Conservation (phyloP, 352 stramenopile genomes). For the Thalassiosira livingstoniorum region DNA sequence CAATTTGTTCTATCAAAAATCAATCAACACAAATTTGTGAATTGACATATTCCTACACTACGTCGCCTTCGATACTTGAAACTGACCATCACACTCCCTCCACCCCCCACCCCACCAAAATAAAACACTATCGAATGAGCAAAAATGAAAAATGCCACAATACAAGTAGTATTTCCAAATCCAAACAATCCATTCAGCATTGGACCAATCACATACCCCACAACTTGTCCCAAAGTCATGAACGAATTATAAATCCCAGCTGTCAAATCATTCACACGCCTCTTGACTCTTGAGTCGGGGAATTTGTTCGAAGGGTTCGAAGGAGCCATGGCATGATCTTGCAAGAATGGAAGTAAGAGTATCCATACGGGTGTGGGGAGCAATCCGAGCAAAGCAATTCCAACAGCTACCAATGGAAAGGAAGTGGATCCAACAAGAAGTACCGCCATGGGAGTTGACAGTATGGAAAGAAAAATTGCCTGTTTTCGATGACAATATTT, state of each 20-base stretch:
- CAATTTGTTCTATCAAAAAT: too few relatives aligned
- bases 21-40: too few relatives aligned
- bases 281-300: constrained; percentile 21
- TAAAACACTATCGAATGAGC: constrained; percentile 53
- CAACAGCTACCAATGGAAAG: constrained; percentile 30
- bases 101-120: constrained; percentile 7
- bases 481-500: constrained; percentile 19
- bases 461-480: constrained; percentile 35
- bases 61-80: too few relatives aligned
- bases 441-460: constrained; percentile 46
- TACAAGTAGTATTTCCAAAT: constrained; percentile 34
- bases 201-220: constrained; percentile 52
- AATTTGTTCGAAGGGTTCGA: constrained; percentile 20
- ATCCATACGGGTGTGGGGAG: constrained; percentile 54
- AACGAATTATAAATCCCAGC: constrained; percentile 60
- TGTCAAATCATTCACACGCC: constrained; percentile 53
- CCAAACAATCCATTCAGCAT: constrained; percentile 37
- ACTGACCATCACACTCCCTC: too few relatives aligned
- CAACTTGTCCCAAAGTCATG: constrained; percentile 53
- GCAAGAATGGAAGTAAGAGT: constrained; percentile 50
- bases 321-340: constrained; percentile 42
- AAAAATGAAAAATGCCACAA: constrained; percentile 48
- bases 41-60: too few relatives aligned
- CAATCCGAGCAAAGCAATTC: constrained; percentile 31
- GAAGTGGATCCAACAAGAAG: constrained; percentile 44